Evolutionary conservation across 2,329 filamentous ascomycete genomes (phyloP), one percentile per base, ranked within the genome.

Genomic region (Colletotrichum destructivum): DNA sequence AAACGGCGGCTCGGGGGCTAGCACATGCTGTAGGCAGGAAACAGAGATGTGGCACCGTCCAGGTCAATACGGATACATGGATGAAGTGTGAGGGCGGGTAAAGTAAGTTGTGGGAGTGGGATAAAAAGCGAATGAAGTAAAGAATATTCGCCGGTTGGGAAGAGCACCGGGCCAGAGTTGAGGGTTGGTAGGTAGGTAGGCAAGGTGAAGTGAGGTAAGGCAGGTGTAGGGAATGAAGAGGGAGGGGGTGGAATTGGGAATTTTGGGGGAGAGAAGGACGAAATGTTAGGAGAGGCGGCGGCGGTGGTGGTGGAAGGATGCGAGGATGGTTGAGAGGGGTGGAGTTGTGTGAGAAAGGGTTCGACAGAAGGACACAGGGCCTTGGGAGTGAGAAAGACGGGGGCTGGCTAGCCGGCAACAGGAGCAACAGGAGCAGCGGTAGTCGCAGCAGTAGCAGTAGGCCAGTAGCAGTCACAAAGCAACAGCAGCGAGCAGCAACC

Each of bases 21-120:
- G 70, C 70, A 72, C 66, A 70, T 72, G 70, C 66, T 71, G 67
- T 71, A 61, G 70, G 62, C 40, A 51, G 56, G 40, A 72, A 72
- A 66, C 55, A 55, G 47, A 72, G 55, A 62, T 70, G 67, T 71
- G 62, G 70, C 70, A 57, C 56, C 55, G 67, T 71, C 16, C n/a
- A 38, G 40, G 56, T 72, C 51, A 71, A 52, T 66, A 66, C 55
- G 40, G 61, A 72, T 71, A 44, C 61, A 72, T 72, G 40, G 60
- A 42, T 23, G n/a, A 15, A 54, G 21, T 63, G 60, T 56, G 44
- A 23, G 46, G 57, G 71, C 51, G 67, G 67, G 40, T 64, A 55
- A 54, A 64, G 46, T 26, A 40, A 47, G 55, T 26, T 38, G 35
- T 38, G 35, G 35, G 35, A 23, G 46, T 38, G 64, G 31, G 18